Base-by-base conservation (phyloP, 805 yeast species). In the Nakazawaea sp. region DNA sequence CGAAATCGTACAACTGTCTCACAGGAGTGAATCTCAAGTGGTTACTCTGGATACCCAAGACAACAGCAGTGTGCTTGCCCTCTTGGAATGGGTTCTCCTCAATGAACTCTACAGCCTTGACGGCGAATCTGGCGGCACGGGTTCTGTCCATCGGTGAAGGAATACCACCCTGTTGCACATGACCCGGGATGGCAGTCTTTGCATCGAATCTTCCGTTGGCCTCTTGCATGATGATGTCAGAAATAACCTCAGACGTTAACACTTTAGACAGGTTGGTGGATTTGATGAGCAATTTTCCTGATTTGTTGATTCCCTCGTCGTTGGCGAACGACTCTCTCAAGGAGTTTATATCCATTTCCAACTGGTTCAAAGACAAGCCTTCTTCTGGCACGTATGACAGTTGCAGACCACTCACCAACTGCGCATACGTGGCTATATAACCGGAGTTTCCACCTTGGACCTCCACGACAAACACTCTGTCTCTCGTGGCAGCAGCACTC, bases 381-480 rank as follows among this genome's bases (percentile, higher is more conserved):
- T 76, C 75, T 53, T 83, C 94, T 24, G 92, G 94, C 19, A 81
- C 81, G 51, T 83, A 83, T 0, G 85, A 73, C 4, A 81, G 84
- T 42, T 74, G 72, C 2, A 89, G 81, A 47, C 90, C 90, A 23
- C 81, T 71, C 31, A 80, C 76, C 42, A 84, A 60, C 23, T 81
- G 81, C 11, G 80, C 74, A 48, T 68, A 71, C 2, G 85, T 70
- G 16, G 92, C 88, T 48, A 83, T 73, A 54, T 70, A 83, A 35
- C 94, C 94, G 18, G 85, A 78, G 58, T 83, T 77, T 38, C 94
- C 94, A 51, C 94, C 94, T 63, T 83, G 94, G 21, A 79, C 82
- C 52, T 83, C 94, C 43, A 83, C 84, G 25, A 83, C 85, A 51
- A 83, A 83, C 12, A 79, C 82, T 58, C 92, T 69, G 50, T 82